Evolutionary conservation across 345 rosid species (phyloP).

Genomic region (Turnera subulata): DNA sequence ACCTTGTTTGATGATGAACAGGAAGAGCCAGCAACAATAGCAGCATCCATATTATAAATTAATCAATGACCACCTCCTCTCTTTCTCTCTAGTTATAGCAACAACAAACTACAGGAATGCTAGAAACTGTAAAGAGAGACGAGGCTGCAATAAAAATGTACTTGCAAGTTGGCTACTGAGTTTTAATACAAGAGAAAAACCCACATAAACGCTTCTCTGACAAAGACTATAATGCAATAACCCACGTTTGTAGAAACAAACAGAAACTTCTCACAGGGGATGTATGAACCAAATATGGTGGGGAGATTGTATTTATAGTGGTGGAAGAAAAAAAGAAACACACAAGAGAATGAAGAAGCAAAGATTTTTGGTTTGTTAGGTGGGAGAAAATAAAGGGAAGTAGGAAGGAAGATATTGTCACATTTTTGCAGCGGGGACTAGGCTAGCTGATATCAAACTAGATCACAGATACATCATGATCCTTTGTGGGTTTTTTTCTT

Average conservation of each 20-base stretch:
- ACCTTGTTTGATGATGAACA: constrained; percentile 29
- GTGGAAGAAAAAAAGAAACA: no score
- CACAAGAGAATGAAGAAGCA: constrained; percentile 21
- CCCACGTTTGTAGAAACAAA: not conserved
- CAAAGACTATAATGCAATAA: not conserved
- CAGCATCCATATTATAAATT: constrained; percentile 14
- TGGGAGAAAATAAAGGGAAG: not conserved
- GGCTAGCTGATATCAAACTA: constrained; percentile 25
- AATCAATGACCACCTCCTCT: no score
- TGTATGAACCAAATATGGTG: constrained; percentile 21
- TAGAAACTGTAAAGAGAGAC: constrained; percentile 11
- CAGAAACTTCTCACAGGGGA: constrained; percentile 32
- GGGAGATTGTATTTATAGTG: constrained; percentile 18
- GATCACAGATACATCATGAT: constrained; percentile 72
- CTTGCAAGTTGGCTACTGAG: not conserved
- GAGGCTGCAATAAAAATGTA: not conserved
- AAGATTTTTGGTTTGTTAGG: constrained; percentile 18
- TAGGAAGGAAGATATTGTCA: constrained; percentile 1
- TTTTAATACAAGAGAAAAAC: no score
- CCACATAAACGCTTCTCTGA: not conserved
- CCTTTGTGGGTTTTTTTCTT: constrained; percentile 33
- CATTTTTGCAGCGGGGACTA: not conserved
- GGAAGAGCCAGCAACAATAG: constrained; percentile 15
- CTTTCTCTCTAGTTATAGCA: not conserved
- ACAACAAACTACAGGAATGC: not conserved